These are phyloP conservation scores for Sherardia arvensis DNA, from an alignment of 257 asterid genomes.

Conservation along the genomic window DNA sequence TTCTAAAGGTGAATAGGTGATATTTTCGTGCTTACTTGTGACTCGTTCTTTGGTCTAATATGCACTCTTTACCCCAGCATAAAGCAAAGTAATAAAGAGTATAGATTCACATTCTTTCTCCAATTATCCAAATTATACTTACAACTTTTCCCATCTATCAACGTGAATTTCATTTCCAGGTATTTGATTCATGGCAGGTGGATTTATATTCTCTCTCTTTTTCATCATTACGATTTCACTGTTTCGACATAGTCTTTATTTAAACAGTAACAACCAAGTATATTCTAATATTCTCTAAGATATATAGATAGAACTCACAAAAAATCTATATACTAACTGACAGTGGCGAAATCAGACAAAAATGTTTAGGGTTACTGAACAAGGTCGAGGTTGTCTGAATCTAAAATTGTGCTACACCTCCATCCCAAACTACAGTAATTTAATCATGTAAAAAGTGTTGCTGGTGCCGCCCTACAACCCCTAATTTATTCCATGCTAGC, in stretches of 20 bases:
- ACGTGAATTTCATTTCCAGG: neutral
- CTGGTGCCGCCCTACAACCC: no score
- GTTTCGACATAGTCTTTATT: neutral
- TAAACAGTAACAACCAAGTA: neutral
- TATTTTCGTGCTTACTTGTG: neutral
- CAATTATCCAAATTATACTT: neutral
- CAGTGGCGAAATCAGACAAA: no score
- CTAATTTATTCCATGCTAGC: no score
- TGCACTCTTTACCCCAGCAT: neutral
- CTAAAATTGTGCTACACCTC: no score
- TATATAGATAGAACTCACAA: neutral
- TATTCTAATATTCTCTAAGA: neutral
- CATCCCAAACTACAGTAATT: no score
- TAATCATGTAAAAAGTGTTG: no score
- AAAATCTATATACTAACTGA: no score
- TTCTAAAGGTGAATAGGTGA: neutral
- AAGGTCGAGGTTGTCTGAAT: no score
- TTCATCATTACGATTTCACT: neutral
- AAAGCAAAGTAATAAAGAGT: neutral
- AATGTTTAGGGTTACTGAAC: no score
- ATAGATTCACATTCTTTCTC: neutral
- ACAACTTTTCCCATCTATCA: neutral
- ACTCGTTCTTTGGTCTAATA: neutral
- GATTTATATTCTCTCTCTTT: neutral
- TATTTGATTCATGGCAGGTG: neutral